A percentile compares a stretch with the other conserved stretches of the same genome.
Evolutionary conservation across 331 rosid species (phyloP).

Genomic region (Malus hybrid): DNA sequence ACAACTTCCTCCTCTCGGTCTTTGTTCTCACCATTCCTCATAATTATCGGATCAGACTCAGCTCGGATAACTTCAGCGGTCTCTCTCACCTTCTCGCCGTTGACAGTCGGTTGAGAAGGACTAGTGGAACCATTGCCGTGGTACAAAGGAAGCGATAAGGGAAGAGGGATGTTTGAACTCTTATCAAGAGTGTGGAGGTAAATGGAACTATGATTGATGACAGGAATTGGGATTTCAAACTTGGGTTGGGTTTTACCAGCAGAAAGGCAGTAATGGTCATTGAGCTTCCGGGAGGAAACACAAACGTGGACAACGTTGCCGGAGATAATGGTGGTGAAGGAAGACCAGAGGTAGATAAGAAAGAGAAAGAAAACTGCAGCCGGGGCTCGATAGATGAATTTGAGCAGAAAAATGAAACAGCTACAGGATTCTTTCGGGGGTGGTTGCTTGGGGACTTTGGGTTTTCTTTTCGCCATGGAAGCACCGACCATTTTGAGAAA

Average conservation of each 20-base stretch:
- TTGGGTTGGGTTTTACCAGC: constrained; percentile 68
- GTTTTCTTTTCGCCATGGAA: constrained; percentile 35
- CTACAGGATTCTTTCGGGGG: constrained; percentile 2
- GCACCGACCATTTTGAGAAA: constrained; percentile 35
- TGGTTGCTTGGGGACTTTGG: constrained; percentile 30
- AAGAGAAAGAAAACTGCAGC: constrained; percentile 33
- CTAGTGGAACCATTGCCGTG: neutral
- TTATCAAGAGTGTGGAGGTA: neutral
- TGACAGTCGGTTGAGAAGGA: neutral
- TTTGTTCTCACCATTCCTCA: constrained; percentile 2
- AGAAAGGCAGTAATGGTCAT: constrained; percentile 62
- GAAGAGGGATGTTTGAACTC: neutral
- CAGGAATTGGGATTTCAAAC: constrained; percentile 39
- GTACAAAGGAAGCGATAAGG: neutral
- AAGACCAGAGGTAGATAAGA: constrained; percentile 58
- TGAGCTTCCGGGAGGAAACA: constrained; percentile 62
- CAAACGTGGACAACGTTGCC: constrained; percentile 69
- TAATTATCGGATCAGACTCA: constrained; percentile 1
- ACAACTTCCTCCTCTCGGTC: constrained; percentile 28
- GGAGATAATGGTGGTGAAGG: constrained; percentile 52
- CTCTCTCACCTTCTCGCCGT: neutral
- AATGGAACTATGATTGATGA: constrained; percentile 4
- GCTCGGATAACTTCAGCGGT: neutral
- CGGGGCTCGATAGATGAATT: constrained; percentile 35
- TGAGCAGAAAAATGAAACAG: constrained; percentile 17